A percentile compares a stretch with the other conserved stretches of the same genome.
These are phyloP conservation scores for Phytophthora melonis DNA, from an alignment of 352 stramenopile species.

Conservation along the genomic window DNA sequence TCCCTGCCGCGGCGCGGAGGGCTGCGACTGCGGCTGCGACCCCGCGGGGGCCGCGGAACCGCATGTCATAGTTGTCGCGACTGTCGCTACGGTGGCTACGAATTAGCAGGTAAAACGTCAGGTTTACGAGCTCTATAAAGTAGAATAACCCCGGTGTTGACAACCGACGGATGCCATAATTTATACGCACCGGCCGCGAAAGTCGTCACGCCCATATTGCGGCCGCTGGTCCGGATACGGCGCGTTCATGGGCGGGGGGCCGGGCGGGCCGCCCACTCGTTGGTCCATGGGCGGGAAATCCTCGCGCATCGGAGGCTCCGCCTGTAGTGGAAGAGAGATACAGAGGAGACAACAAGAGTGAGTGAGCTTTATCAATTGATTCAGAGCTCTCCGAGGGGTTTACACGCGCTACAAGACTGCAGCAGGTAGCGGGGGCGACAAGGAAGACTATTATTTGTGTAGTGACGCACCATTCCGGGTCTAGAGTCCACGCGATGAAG, in stretches of 20 bases:
- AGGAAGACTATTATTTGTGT: background rate
- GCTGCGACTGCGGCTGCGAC: constrained; percentile 47
- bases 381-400: too few relatives aligned
- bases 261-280: constrained; percentile 22
- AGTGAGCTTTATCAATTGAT: background rate
- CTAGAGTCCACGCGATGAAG: constrained; percentile 4
- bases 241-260: constrained; percentile 41
- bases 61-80: constrained; percentile 44
- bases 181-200: constrained; percentile 32
- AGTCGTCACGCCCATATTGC: constrained; percentile 38
- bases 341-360: background rate
- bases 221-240: constrained; percentile 37
- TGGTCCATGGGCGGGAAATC: constrained; percentile 54
- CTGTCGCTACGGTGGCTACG: constrained; percentile 39
- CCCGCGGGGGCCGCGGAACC: constrained; percentile 36
- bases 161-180: background rate
- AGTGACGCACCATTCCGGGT: constrained; percentile 33
- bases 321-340: constrained; percentile 18
- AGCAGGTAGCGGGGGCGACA: too few relatives aligned
- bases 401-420: too few relatives aligned
- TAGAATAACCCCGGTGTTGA: background rate
- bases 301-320: constrained; percentile 52
- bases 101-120: background rate
- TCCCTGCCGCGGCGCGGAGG: constrained; percentile 28
- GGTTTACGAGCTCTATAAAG: background rate